Base-by-base conservation (phyloP, 768 basidiomycete genomes). In the Leccinum barrowsii region DNA sequence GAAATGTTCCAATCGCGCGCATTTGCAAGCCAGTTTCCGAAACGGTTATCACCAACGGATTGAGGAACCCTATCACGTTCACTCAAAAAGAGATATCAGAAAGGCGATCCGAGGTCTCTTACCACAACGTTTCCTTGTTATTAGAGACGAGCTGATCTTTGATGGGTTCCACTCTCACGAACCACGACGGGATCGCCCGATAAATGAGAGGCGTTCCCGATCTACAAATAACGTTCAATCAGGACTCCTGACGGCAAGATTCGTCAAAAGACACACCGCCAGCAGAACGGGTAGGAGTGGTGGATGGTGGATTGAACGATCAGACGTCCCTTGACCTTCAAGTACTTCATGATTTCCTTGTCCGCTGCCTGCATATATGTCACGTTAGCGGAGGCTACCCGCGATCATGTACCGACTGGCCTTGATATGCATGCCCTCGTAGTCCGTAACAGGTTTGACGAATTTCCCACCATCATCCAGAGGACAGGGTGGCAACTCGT, bases 1-100 rank as follows among this genome's bases (percentile, higher is more conserved):
- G 95, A 97, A 61, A 99, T 82, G 69, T 98, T 98, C 97, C 97
- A 99, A 70, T 99, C 97, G 22, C 95, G 84, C n/a, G 97, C 97
- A 73, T 96, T 98, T 50, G 90, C 88, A 52, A 99, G 80, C 97
- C 97, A 99, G 73, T 94, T 95, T 21, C 94, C 94, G 70, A 99
- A 99, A 32, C 96, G 82, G 63, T 88, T 85, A 58, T 98, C 95
- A 5, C 94, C 92, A 49, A 98, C 87, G 60, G 76, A 81, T 67
- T 92, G 87, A 10, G 97, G 97, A 2, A 99, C 97, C 92, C 91
- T 93, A 53, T 54, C 4, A n/a, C 34, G 55, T 60, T 57, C 49
- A 52, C 13, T 65, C 24, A 17, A 59, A 37, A 24, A 21, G 47
- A 5, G 40, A 26, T 54, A 7, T 56, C 44, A 30, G 24, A 22